Evolutionary conservation across 768 basidiomycete species (phyloP).

Genomic region (Austroboletus festivus): DNA sequence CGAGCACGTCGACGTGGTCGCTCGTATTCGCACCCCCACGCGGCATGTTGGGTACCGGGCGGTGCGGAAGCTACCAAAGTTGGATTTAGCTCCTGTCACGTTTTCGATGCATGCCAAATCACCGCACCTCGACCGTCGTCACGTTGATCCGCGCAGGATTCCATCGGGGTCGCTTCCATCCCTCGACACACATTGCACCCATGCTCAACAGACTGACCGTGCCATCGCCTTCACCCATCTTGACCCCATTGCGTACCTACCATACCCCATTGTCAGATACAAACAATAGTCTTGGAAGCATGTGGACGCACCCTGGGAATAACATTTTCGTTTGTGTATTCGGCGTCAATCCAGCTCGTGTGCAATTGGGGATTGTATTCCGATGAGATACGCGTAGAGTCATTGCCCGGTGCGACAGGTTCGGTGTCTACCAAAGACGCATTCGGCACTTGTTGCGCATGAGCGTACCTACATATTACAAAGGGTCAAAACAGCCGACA

Average conservation of each 20-base stretch:
- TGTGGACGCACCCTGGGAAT: conserved; percentile 48
- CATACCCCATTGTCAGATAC: background rate
- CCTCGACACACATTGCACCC: conserved; percentile 96
- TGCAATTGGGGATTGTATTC: conserved; percentile 51
- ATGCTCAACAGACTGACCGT: conserved; percentile 83
- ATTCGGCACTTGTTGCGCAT: conserved; percentile 66
- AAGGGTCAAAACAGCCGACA: background rate
- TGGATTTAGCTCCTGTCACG: conserved; percentile 1
- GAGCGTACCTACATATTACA: conserved; percentile 55
- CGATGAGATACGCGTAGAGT: no score
- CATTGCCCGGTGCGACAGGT: no score
- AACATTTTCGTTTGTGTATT: conserved; percentile 63
- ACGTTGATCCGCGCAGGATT: conserved; percentile 89
- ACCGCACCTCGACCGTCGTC: conserved; percentile 77
- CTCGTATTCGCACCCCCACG: conserved; percentile 91
- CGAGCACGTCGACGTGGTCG: conserved; percentile 84
- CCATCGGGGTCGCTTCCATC: conserved; percentile 87
- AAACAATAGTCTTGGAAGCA: background rate
- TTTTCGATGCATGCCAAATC: background rate
- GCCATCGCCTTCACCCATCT: conserved; percentile 93
- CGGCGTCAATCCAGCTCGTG: conserved; percentile 81
- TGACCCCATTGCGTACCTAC: conserved; percentile 78
- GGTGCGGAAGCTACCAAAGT: conserved; percentile 81
- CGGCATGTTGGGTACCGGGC: conserved; percentile 65
- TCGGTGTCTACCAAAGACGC: conserved; percentile 37